Conservation (phyloP, 179 eudicot genomes). For the Camellia oleifera region DNA sequence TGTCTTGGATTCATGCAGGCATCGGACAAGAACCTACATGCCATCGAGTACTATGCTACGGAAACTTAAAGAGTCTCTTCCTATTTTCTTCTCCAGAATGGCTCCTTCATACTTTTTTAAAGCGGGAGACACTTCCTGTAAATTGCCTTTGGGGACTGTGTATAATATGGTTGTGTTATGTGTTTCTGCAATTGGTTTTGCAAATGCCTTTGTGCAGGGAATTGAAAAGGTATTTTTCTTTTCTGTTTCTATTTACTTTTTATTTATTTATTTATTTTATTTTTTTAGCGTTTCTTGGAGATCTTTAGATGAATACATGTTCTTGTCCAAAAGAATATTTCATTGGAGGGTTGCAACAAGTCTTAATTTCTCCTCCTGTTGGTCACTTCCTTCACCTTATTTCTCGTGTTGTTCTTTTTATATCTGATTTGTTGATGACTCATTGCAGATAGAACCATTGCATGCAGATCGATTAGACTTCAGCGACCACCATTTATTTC, state of each 20-base stretch:
- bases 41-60: conserved; percentile 39
- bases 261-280: background rate
- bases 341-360: no score
- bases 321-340: conserved; percentile 4
- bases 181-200: conserved; percentile 80
- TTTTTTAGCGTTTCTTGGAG: conserved; percentile 1
- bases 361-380: background rate
- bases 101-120: conserved; percentile 66
- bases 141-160: conserved; percentile 45
- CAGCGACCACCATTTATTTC: conserved; percentile 76
- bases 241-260: background rate
- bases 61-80: conserved; percentile 46
- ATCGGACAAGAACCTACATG: conserved; percentile 31
- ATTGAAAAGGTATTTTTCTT: conserved; percentile 51
- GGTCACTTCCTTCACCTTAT: background rate
- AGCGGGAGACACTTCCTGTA: conserved; percentile 28
- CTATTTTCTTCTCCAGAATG: conserved; percentile 69
- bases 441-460: conserved; percentile 66
- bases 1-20: conserved; percentile 41
- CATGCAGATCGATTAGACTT: conserved; percentile 63
- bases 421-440: background rate
- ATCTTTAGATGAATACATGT: background rate
- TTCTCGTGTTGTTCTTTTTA: background rate
- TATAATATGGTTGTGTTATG: conserved; percentile 47
- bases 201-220: conserved; percentile 61